Evolutionary conservation across 768 basidiomycete species (phyloP), one percentile per base, ranked within the genome.

Genomic region (Mycena crocata): DNA sequence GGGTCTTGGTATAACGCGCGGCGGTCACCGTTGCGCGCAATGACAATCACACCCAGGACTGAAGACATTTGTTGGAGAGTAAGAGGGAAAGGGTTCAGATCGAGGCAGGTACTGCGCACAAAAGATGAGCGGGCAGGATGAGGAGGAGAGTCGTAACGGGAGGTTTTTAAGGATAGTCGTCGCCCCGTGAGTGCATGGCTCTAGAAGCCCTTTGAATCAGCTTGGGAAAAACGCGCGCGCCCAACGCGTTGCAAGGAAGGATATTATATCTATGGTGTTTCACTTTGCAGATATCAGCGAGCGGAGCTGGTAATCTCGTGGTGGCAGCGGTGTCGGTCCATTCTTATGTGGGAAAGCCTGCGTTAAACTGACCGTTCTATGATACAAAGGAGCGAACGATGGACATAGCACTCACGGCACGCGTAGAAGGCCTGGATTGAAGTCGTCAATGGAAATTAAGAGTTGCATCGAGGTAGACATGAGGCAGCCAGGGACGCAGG

Each of bases 11-110:
- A 86, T 77, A 84, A 90, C 73, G 85, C 87, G 72, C 77, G 78
- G 68, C 92, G 88, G 79, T 93, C 92, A 64, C 93, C 93, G 75
- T 93, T 93, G 76, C 93, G 90, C 64, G 90, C 89, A 74, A 94
- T 82, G 77, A 93, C 83, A 72, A 94, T 85, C 74, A 89, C 91
- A 80, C 93, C 93, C 73, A 90, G 89, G 64, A 93, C 90, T 80
- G 89, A 82, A 67, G 86, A 86, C 69, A 85, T 75, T 23, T 31
- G n/a, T 26, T 26, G 3, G 12, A 35, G 44, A 24, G 19, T 12
- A 35, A 42, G n/a, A 64, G 45, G 30, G 24, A 35, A 24, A 39
- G 32, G 52, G n/a, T 23, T 30, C n/a, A 57, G 46, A 46, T 49
- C 24, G 49, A 30, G 30, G 7, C 39, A 19, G 46, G 44, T 5